A percentile compares a stretch with the other conserved stretches of the same genome.
Conservation (phyloP, 129 eudicot species). For the Saussurea involucrata region DNA sequence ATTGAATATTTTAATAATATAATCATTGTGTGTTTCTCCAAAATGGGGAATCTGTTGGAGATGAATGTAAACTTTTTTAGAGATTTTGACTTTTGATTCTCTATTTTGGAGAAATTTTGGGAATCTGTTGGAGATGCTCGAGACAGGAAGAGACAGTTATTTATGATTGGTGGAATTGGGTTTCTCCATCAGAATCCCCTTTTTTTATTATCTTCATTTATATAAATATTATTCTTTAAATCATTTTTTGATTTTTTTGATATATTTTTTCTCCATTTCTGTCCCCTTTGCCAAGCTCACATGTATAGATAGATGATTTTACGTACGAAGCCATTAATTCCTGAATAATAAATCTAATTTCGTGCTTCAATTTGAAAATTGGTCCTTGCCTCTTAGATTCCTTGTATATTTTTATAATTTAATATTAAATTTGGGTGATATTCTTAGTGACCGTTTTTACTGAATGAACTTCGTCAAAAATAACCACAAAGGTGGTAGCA, state of each 20-base stretch:
- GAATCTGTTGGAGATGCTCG: too few relatives aligned
- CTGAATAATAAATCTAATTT: background rate
- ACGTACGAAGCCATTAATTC: background rate
- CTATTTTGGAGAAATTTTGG: too few relatives aligned
- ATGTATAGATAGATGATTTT: background rate
- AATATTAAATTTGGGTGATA: background rate
- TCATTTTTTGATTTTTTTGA: conserved; percentile 5
- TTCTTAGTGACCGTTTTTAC: conserved; percentile 8
- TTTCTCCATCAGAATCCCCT: conserved; percentile 10
- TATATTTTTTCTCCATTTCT: conserved; percentile 14
- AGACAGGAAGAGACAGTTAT: too few relatives aligned
- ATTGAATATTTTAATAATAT: too few relatives aligned
- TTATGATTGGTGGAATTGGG: conserved; percentile 21
- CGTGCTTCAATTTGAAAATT: background rate
- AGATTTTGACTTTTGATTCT: too few relatives aligned
- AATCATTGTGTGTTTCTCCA: too few relatives aligned
- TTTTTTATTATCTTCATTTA: background rate
- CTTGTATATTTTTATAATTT: background rate
- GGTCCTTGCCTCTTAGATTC: too few relatives aligned
- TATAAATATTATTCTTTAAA: background rate
- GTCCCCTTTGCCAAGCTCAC: conserved; percentile 9
- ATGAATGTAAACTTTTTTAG: too few relatives aligned
- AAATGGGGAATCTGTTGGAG: too few relatives aligned
- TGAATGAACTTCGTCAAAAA: background rate
- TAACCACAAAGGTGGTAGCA: too few relatives aligned